Evolutionary conservation across 495 filamentous ascomycete species (phyloP), one percentile per base, ranked within the genome.

Genomic region (Copromyces sp.): DNA sequence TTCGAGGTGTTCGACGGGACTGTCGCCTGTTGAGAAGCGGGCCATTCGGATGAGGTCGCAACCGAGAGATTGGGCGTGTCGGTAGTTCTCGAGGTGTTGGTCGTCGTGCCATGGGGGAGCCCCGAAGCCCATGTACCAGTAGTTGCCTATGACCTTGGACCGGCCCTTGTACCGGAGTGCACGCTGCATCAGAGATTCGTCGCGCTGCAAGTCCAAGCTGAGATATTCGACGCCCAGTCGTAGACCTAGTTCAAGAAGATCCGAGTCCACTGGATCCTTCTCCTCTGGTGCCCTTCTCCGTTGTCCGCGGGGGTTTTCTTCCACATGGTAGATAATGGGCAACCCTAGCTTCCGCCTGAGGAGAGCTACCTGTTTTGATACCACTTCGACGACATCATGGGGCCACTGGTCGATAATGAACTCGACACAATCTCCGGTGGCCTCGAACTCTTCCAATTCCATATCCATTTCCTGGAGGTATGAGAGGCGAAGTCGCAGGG

Each of bases 111-210:
- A 95, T 14, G 87, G 80, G 2, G 82, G 80, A 2, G 84, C 84
- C 0, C 83, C 82, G 35, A 88, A 78, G 47, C 87, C 78, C 42
- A 80, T 82, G 70, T 88, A 82, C 75, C 87, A 79, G 73, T 84
- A 87, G 74, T 91, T 88, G 8, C 90, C 93, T 70, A 94, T 92
- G n/a, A 93, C 86, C 73, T 92, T 93, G 3, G 91, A 92, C 37
- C 84, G 84, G 3, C 93, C 92, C 71, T 88, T 86, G 73, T 79
- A 83, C 29, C 80, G 77, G 12, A 93, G 80, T 53, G 93, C 81
- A 14, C 84, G 84, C 14, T 84, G 80, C 9, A 91, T 78, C 4
- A 85, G 77, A 1, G 82, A 80, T 2, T 89, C 80, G 47, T 86
- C 82, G 53, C 89, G 84, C 37, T 84, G 85, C 11, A 94, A 79